Evolutionary conservation across 495 filamentous ascomycete genomes (phyloP).

Genomic region (Hypoxylon rickii): DNA sequence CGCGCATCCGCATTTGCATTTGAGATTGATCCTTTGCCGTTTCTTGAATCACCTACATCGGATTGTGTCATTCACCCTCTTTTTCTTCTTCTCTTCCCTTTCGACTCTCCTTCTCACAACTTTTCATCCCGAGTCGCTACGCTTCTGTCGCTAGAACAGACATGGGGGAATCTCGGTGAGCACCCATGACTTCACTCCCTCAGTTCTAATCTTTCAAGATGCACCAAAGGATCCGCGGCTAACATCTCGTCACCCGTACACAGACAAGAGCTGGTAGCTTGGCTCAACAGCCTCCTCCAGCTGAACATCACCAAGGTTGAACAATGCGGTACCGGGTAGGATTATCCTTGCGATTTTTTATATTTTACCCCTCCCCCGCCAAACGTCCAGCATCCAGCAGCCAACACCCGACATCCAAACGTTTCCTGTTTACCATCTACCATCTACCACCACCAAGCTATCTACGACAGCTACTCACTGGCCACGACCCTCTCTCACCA

Average conservation of each 20-base stretch:
- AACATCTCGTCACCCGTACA: conserved; percentile 1
- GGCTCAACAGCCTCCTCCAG: conserved; percentile 96
- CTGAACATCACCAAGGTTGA: conserved; percentile 98
- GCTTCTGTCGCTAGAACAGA: conserved; percentile 6
- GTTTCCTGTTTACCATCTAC: too few relatives aligned
- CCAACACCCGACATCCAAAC: too few relatives aligned
- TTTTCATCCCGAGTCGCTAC: conserved; percentile 5
- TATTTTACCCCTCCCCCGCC: conserved; percentile 43
- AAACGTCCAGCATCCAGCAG: not conserved
- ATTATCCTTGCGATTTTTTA: conserved; percentile 39
- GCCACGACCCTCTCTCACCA: conserved; percentile 5
- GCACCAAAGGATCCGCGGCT: conserved; percentile 2
- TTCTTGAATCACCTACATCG: too few relatives aligned
- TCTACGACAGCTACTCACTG: too few relatives aligned
- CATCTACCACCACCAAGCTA: too few relatives aligned
- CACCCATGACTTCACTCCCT: conserved; percentile 5
- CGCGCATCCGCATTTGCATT: too few relatives aligned
- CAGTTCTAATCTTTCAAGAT: not conserved
- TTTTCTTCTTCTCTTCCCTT: conserved; percentile 5
- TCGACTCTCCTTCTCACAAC: not conserved
- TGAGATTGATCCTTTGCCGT: too few relatives aligned
- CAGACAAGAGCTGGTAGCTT: conserved; percentile 95
- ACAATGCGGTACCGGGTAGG: conserved; percentile 98
- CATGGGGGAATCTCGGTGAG: conserved; percentile 38
- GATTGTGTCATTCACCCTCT: conserved; percentile 5